These are phyloP conservation scores for Aspergillus indologenus DNA, from an alignment of 495 filamentous ascomycete genomes.

Conservation along the genomic window DNA sequence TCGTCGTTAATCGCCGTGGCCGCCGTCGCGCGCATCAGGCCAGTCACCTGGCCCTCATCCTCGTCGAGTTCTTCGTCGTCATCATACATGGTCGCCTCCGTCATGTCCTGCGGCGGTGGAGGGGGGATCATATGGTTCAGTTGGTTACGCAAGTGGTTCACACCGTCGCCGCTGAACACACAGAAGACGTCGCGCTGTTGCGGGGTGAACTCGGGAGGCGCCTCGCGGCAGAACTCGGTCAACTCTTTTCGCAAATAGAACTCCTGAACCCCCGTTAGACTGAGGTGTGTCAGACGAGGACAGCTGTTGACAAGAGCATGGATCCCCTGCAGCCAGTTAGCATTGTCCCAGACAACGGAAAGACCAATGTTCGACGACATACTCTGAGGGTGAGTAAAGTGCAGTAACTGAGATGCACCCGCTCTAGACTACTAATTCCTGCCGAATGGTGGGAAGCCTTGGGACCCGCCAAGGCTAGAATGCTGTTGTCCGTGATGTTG, in stretches of 20 bases:
- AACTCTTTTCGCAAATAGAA: conserved; percentile 73
- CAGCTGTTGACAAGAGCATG: conserved; percentile 85
- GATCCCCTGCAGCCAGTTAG: conserved; percentile 65
- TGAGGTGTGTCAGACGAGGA: conserved; percentile 88
- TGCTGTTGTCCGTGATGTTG: conserved; percentile 83
- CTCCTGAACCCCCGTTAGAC: conserved; percentile 88
- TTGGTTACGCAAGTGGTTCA: conserved; percentile 69
- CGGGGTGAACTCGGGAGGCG: conserved; percentile 88
- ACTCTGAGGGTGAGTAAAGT: conserved; percentile 74
- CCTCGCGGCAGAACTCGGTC: conserved; percentile 77
- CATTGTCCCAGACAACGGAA: conserved; percentile 1
- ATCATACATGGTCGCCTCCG: conserved; percentile 53
- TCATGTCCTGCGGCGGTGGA: conserved; percentile 33
- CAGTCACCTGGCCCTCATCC: conserved; percentile 53
- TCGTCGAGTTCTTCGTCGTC: conserved; percentile 55
- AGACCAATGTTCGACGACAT: conserved; percentile 30
- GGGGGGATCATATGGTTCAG: conserved; percentile 54
- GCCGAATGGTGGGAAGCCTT: conserved; percentile 42
- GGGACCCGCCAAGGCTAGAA: conserved; percentile 72
- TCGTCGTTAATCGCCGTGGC: conserved; percentile 51
- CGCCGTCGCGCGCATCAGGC: conserved; percentile 52
- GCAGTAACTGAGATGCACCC: conserved; percentile 97
- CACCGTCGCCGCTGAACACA: conserved; percentile 90
- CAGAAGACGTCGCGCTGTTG: conserved; percentile 95
- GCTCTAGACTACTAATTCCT: conserved; percentile 66